Percentiles rank a stretch among this genome's conserved stretches.
phyloP scores from a whole-genome alignment of 495 filamentous ascomycete genomes.

The Neurospora sp. region DNA sequence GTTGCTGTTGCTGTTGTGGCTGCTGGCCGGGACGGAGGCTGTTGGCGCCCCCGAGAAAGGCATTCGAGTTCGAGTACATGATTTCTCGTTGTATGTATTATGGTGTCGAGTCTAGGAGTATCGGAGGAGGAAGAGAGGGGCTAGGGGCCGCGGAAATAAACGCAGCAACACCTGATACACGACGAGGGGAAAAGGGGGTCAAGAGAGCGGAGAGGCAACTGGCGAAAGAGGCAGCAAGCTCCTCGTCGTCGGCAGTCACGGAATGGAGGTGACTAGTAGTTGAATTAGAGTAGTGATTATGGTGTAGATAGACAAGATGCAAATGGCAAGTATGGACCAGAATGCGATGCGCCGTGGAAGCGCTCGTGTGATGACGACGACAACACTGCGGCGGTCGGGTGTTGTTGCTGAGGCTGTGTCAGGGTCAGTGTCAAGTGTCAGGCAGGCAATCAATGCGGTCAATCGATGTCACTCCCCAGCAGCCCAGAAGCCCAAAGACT shows the following conservation, averaged over 20 bases:
- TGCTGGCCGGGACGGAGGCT: constrained; percentile 60
- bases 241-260: neutral
- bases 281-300: neutral
- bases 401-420: neutral
- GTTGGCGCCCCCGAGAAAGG: constrained; percentile 69
- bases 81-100: neutral
- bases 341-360: neutral
- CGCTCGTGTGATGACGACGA: neutral
- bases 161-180: neutral
- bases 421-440: neutral
- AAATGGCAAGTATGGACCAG: neutral
- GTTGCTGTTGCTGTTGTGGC: constrained; percentile 14
- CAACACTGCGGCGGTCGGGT: neutral
- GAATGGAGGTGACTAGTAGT: neutral
- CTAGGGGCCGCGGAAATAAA: neutral
- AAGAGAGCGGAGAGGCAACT: neutral
- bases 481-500: neutral
- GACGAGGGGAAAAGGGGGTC: neutral
- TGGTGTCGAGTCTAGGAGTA: neutral
- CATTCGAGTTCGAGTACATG: constrained; percentile 87
- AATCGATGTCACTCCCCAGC: neutral
- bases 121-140: neutral
- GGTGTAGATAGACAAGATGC: neutral
- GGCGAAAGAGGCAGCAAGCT: neutral
- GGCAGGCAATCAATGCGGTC: neutral